Conservation (phyloP, 306 rosid genomes). For the Abrus precatorius region DNA sequence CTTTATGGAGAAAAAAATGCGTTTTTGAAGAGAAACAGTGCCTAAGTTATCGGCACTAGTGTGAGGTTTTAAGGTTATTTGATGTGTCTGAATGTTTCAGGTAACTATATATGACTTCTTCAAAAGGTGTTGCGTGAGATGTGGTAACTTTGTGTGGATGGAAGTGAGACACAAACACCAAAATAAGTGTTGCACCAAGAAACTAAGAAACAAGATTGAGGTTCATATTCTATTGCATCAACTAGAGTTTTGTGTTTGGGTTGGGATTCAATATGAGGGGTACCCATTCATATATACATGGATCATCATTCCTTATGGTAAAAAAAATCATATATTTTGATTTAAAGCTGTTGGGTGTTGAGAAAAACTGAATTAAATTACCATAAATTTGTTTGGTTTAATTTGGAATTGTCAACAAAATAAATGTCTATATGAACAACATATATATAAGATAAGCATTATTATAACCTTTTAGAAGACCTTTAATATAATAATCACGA, state of each 20-base stretch:
- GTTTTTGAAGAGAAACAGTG: background rate
- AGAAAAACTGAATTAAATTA: background rate
- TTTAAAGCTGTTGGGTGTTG: background rate
- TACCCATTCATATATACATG: background rate
- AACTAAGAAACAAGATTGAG: background rate
- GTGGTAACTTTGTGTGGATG: constrained; percentile 49
- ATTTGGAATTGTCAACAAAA: too few relatives aligned
- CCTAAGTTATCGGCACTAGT: constrained; percentile 46
- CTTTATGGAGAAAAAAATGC: background rate
- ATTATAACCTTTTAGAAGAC: too few relatives aligned
- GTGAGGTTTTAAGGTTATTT: constrained; percentile 22
- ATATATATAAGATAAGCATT: too few relatives aligned
- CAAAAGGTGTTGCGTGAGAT: constrained; percentile 43
- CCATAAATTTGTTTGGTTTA: constrained; percentile 1
- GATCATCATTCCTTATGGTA: background rate
- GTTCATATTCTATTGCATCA: constrained; percentile 22
- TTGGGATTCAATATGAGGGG: background rate
- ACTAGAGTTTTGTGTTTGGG: constrained; percentile 3
- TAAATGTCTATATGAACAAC: too few relatives aligned
- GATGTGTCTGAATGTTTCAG: constrained; percentile 44
- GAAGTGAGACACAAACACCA: background rate
- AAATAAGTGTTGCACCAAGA: background rate
- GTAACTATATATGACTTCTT: constrained; percentile 35
- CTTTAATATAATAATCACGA: too few relatives aligned
- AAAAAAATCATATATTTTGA: background rate